Conservation (phyloP, 1,284 basidiomycete genomes). For the Ustilago bromivora region DNA sequence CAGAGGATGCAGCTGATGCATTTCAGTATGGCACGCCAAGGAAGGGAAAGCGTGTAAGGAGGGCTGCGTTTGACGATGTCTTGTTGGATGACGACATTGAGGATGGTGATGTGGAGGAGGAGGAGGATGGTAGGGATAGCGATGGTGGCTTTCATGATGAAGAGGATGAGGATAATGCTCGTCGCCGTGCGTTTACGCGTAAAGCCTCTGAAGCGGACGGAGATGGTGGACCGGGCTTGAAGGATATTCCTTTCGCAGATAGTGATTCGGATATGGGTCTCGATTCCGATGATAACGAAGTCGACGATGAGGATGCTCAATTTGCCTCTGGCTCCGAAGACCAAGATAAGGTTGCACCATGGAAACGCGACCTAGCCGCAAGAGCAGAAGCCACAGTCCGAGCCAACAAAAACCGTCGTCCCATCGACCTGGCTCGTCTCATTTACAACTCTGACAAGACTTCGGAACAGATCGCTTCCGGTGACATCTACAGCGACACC, state of each 20-base stretch:
- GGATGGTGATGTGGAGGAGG: slow-evolving; percentile 57
- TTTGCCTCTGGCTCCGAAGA: slow-evolving; percentile 27
- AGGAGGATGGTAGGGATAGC: slow-evolving; percentile 58
- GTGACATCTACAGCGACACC: slow-evolving; percentile 59
- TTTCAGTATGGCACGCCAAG: slow-evolving; percentile 13
- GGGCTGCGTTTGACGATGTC: slow-evolving; percentile 61
- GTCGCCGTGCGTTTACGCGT: slow-evolving; percentile 31
- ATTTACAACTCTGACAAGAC: slow-evolving; percentile 82
- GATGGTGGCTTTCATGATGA: slow-evolving; percentile 56
- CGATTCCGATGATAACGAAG: slow-evolving; percentile 30
- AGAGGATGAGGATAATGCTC: slow-evolving; percentile 40
- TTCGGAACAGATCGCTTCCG: slow-evolving; percentile 78
- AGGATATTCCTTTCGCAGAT: slow-evolving; percentile 67
- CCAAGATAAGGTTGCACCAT: slow-evolving; percentile 73
- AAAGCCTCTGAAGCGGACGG: slow-evolving; percentile 29
- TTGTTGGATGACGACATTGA: slow-evolving; percentile 69
- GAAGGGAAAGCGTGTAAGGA: slow-evolving; percentile 46
- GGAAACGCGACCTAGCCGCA: slow-evolving; percentile 81
- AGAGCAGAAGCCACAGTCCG: slow-evolving; percentile 74
- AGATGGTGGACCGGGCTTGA: slow-evolving; percentile 38
- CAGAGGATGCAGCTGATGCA: slow-evolving; percentile 10
- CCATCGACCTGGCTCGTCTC: slow-evolving; percentile 83
- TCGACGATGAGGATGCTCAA: slow-evolving; percentile 62
- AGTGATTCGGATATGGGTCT: slow-evolving; percentile 68
- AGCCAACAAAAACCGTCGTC: slow-evolving; percentile 50